These are phyloP conservation scores for Xylariomycetidae sp. DNA, from an alignment of 2,329 filamentous ascomycete genomes.

Conservation along the genomic window DNA sequence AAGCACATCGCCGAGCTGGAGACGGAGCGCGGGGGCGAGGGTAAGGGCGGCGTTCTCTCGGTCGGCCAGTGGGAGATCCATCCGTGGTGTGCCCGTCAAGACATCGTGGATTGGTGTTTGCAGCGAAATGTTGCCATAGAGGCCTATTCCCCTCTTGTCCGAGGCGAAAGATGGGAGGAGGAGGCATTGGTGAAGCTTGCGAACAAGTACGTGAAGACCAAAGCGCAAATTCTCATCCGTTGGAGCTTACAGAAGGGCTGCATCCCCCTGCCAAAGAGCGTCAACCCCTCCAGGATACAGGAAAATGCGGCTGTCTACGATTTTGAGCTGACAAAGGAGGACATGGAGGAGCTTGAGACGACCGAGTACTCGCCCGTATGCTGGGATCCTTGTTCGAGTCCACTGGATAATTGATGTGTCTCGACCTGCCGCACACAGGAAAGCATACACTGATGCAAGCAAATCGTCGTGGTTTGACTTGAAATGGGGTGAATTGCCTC, in stretches of 20 bases:
- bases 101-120: slow-evolving; percentile 73
- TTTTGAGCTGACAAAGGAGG: slow-evolving; percentile 49
- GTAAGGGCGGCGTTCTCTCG: slow-evolving; percentile 65
- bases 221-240: slow-evolving; percentile 71
- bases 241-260: slow-evolving; percentile 78
- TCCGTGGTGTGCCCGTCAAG: slow-evolving; percentile 75
- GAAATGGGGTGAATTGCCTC: no score
- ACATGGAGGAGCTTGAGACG: slow-evolving; percentile 44
- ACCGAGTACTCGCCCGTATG: slow-evolving; percentile 47
- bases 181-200: slow-evolving; percentile 57
- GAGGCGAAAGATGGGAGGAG: slow-evolving; percentile 67
- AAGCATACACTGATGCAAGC: no score
- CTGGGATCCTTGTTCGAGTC: slow-evolving; percentile 49
- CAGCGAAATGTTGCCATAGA: slow-evolving; percentile 57
- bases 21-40: slow-evolving; percentile 51
- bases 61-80: slow-evolving; percentile 89
- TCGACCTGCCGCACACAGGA: no score
- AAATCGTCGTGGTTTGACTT: no score
- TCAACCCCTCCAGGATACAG: slow-evolving; percentile 58
- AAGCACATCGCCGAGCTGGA: slow-evolving; percentile 56
- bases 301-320: slow-evolving; percentile 55
- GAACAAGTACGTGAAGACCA: slow-evolving; percentile 65
- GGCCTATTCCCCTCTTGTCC: slow-evolving; percentile 56
- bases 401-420: slow-evolving; percentile 36
- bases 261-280: slow-evolving; percentile 69